phyloP scores from a whole-genome alignment of 129 eudicot species.

The Ambrosia artemisiifolia region DNA sequence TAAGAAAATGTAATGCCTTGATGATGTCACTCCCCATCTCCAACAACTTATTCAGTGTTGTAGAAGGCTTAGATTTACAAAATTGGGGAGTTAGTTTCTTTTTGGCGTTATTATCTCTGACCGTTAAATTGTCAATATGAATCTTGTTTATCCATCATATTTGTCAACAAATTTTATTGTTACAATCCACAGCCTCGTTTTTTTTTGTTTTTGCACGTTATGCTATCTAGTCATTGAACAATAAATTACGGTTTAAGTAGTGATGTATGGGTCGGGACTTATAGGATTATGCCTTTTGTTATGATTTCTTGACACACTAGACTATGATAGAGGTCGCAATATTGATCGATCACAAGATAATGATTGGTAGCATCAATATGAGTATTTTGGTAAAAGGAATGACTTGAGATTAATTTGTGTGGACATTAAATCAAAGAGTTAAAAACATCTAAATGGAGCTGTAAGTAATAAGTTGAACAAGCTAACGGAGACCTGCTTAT shows the following conservation, averaged over 20 bases:
- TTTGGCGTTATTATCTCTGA: not conserved
- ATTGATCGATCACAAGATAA: no score
- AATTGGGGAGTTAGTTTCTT: not conserved
- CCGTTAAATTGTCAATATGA: not conserved
- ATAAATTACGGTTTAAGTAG: not conserved
- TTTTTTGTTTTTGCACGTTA: not conserved
- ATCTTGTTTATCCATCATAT: not conserved
- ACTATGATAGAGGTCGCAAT: no score
- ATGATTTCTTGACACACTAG: no score
- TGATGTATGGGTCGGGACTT: no score
- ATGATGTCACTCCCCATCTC: not conserved
- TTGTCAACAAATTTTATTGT: not conserved
- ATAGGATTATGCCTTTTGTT: no score
- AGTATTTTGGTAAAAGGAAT: no score
- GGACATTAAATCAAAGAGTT: no score
- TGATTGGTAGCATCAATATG: no score
- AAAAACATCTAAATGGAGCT: no score
- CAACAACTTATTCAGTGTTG: constrained; percentile 11
- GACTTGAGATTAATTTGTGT: no score
- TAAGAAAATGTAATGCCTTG: constrained; percentile 9
- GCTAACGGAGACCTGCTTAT: no score
- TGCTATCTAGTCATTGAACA: not conserved
- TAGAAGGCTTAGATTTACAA: constrained; percentile 19
- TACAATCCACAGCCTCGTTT: not conserved
- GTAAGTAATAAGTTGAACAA: no score